Base-by-base conservation (phyloP, 129 eudicot species). In the Helichrysum umbraculigerum region DNA sequence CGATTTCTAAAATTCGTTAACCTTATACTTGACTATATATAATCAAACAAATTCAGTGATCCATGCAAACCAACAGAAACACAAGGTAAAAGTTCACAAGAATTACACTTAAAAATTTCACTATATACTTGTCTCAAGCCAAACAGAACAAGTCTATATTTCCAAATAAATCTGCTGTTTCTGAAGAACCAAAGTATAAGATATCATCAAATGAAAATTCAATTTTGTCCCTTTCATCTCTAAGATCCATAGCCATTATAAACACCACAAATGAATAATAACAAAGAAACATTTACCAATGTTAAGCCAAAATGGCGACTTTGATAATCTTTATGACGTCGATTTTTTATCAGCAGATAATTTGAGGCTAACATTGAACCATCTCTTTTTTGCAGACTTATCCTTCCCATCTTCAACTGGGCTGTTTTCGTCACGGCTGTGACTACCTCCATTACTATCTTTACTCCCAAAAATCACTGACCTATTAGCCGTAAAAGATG, bases 371-470 rank as follows among this genome's bases (percentile, higher is more conserved):
- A 85, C 83, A 61, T 77, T 81, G 17, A 72, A 81, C 87, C 87
- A 83, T 79, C 74, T 83, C 58, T 79, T 83, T 66, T 70, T 79
- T 56, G 78, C 66, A 66, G 83, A 79, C 35, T 83, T 83, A 15
- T 83, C 81, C 61, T 69, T 81, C 11, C 78, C 64, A 60, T 81
- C 88, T 39, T 90, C 92, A 19, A 83, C 79, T 20, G 87, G 89
- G 64, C 92, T 87, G 69, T 83, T 86, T 39, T 83, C 92, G 35
- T 87, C 90, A 34, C 84, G 85, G 42, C 87, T 86, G 70, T 81
- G 76, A 63, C 85, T 78, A 63, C 85, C 81, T 73, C 96, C 96
- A 64, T 90, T 85, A 81, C 86, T 75, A 0, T 73, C 68, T 39
- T 86, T 83, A 64, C 85, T 78, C 34, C 82, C 67, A 10, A 22